Conservation (phyloP, 495 filamentous ascomycete genomes). For the Neurospora intermedia region DNA sequence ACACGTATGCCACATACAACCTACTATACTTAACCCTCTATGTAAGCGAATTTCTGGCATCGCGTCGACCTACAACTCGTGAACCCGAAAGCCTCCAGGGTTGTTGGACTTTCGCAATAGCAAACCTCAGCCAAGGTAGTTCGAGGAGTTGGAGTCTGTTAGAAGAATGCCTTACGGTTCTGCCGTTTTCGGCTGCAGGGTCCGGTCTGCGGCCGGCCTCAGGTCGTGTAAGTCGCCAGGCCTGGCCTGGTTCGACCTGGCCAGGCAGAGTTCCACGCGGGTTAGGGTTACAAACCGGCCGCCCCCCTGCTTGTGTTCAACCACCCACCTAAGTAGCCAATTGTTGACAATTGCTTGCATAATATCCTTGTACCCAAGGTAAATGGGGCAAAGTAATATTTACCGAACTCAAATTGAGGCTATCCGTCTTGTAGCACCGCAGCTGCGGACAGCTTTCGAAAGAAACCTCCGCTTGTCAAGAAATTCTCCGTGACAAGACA, state of each 20-base stretch:
- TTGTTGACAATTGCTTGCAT: background rate
- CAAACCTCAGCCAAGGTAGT: background rate
- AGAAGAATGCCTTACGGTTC: background rate
- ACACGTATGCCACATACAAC: background rate
- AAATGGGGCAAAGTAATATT: background rate
- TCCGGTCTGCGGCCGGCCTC: background rate
- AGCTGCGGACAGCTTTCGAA: background rate
- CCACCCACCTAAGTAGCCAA: background rate
- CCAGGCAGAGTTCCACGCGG: background rate
- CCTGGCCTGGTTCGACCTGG: background rate
- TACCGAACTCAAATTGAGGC: background rate
- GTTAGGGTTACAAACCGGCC: background rate
- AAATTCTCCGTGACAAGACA: background rate
- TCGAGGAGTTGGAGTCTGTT: background rate
- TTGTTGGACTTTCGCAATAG: background rate
- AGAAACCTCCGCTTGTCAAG: background rate
- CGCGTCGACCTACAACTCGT: background rate
- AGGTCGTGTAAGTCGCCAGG: background rate
- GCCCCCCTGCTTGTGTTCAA: background rate
- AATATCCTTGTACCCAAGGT: background rate
- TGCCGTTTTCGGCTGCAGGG: background rate
- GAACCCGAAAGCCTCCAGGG: background rate
- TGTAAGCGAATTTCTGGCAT: background rate
- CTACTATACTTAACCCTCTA: background rate
- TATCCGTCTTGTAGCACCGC: background rate